Conservation (phyloP, 208 protist species). For the Leishmania martiniquensis region DNA sequence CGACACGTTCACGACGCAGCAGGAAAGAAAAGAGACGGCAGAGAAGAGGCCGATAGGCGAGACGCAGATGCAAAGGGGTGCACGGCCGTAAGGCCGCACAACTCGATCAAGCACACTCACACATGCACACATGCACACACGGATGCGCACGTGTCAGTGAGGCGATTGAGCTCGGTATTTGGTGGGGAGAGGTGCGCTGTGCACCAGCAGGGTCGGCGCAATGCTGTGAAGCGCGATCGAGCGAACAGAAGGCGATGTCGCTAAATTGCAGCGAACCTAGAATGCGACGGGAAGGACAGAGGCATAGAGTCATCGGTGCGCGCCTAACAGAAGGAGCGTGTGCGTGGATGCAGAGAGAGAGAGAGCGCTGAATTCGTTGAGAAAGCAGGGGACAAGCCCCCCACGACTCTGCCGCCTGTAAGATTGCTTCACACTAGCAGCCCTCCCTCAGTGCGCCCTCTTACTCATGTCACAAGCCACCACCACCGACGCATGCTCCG, state of each 20-base stretch:
- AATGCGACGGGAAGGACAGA: neutral
- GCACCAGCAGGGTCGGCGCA: neutral
- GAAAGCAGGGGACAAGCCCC: neutral
- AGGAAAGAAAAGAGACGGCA: neutral
- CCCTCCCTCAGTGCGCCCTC: neutral
- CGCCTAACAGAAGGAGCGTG: too few relatives aligned
- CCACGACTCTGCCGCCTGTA: neutral
- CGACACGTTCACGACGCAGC: neutral
- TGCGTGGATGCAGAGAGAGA: neutral
- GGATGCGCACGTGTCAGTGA: neutral
- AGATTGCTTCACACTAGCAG: neutral
- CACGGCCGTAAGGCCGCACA: neutral
- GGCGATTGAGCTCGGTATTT: neutral
- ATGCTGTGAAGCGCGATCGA: neutral
- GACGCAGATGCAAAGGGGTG: neutral
- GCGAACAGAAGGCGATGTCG: neutral
- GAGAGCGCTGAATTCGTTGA: too few relatives aligned
- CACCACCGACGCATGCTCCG: neutral
- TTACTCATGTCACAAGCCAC: neutral
- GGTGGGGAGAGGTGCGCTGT: too few relatives aligned
- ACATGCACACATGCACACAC: neutral
- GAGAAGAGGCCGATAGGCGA: neutral
- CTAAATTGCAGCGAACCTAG: neutral
- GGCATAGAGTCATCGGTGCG: neutral
- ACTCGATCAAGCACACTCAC: neutral